Evolutionary conservation across 805 yeast species (phyloP).

Genomic region (baker's yeast (Saccharomyces cerevisiae)): DNA sequence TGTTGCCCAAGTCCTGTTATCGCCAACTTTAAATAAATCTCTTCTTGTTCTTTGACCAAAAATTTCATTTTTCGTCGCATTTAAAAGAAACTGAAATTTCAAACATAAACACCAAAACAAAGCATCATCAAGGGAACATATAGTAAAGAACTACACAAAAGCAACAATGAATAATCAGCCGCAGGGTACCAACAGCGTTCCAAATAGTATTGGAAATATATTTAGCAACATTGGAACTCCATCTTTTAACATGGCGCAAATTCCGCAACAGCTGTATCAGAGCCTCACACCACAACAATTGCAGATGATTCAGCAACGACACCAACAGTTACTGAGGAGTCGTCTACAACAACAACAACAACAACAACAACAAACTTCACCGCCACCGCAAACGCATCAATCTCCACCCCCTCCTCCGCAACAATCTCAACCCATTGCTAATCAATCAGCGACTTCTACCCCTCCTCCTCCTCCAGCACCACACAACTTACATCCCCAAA

Average conservation of each 20-base stretch:
- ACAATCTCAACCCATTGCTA: conserved; percentile 3
- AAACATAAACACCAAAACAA: not conserved
- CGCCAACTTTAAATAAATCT: not conserved
- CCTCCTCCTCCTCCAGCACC: conserved; percentile 6
- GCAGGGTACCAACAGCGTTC: not conserved
- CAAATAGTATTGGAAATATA: not conserved
- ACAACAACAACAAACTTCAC: conserved; percentile 11
- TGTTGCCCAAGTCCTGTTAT: not conserved
- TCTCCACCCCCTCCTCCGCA: conserved; percentile 3
- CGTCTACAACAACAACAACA: conserved; percentile 25
- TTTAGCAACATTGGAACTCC: conserved; percentile 31
- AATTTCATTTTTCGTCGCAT: not conserved
- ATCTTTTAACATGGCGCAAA: conserved; percentile 27
- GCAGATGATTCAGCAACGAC: conserved; percentile 29
- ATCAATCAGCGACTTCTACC: conserved; percentile 1
- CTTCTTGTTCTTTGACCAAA: not conserved
- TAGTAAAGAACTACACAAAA: not conserved
- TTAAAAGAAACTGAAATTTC: not conserved
- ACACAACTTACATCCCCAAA: conserved; percentile 28
- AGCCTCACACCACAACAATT: conserved; percentile 27
- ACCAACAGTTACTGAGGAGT: conserved; percentile 25
- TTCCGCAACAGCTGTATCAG: conserved; percentile 28
- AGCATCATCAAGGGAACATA: not conserved
- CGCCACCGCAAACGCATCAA: conserved; percentile 7
- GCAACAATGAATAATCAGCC: not conserved